Conservation (phyloP, 202 grass and related monocot species). For the Elaeis oleifera region DNA sequence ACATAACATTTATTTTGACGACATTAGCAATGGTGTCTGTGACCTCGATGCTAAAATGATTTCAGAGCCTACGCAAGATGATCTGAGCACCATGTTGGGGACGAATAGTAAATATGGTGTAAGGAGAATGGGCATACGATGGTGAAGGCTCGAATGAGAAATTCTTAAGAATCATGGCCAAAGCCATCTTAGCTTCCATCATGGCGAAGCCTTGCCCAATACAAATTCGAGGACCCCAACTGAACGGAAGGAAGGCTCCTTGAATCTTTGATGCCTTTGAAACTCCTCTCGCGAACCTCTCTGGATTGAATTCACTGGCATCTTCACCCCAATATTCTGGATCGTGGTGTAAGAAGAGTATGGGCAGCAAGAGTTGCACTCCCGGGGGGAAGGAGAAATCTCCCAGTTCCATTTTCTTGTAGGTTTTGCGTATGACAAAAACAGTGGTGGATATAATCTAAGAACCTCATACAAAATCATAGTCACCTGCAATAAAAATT, state of each 20-base stretch:
- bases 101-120: background rate
- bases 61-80: conserved; percentile 12
- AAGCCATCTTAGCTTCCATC: background rate
- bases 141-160: conserved; percentile 29
- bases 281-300: conserved; percentile 46
- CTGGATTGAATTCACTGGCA: conserved; percentile 48
- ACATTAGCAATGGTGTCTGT: no score
- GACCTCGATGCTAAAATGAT: no score
- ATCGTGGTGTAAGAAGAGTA: conserved; percentile 49
- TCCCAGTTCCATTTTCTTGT: conserved; percentile 49
- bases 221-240: conserved; percentile 33
- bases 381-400: conserved; percentile 43
- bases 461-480: conserved; percentile 75
- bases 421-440: conserved; percentile 32
- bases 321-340: conserved; percentile 50
- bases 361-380: conserved; percentile 30
- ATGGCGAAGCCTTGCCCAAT: conserved; percentile 32
- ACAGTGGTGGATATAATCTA: conserved; percentile 43
- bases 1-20: background rate
- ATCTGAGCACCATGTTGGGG: conserved; percentile 6
- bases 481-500: conserved; percentile 32
- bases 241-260: conserved; percentile 25
- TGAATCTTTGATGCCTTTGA: conserved; percentile 48
- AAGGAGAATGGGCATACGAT: conserved; percentile 4
- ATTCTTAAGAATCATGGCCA: conserved; percentile 26